Evolutionary conservation across 805 yeast species (phyloP).

Genomic region (Brettanomyces nanus): DNA sequence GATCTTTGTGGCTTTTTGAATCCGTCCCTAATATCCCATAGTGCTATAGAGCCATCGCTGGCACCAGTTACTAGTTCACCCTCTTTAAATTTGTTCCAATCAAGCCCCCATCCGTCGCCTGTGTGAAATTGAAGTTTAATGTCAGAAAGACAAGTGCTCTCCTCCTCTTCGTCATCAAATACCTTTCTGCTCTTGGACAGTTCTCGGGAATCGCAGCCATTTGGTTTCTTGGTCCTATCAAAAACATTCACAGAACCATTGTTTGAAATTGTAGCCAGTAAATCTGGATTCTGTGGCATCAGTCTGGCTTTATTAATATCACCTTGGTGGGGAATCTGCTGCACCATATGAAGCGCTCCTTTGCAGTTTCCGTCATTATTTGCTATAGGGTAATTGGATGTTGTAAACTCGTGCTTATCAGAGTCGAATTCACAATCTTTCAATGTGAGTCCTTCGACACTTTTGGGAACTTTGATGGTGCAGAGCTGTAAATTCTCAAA

Average conservation of each 20-base stretch:
- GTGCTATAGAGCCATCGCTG: conserved; percentile 51
- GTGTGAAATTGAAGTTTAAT: conserved; percentile 23
- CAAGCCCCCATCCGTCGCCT: conserved; percentile 59
- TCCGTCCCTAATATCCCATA: conserved; percentile 52
- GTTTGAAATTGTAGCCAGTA: conserved; percentile 64
- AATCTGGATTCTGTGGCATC: conserved; percentile 83
- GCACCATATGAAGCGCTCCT: conserved; percentile 24
- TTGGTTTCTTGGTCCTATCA: conserved; percentile 78
- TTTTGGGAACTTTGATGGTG: background rate
- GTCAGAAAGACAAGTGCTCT: conserved; percentile 15
- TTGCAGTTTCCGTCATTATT: conserved; percentile 2
- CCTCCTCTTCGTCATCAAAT: conserved; percentile 5
- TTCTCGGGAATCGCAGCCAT: conserved; percentile 27
- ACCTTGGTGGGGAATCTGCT: conserved; percentile 58
- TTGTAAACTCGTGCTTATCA: conserved; percentile 26
- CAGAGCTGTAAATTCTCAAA: conserved; percentile 19
- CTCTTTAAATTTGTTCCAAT: conserved; percentile 63
- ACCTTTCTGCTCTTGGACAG: conserved; percentile 1
- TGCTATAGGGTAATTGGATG: conserved; percentile 7
- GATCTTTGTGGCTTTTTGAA: conserved; percentile 9
- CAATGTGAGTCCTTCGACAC: background rate
- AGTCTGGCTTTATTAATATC: conserved; percentile 67
- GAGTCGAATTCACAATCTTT: conserved; percentile 27
- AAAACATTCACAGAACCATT: conserved; percentile 59
- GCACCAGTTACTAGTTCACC: conserved; percentile 56